phyloP scores from a whole-genome alignment of 1,284 basidiomycete genomes.

The Ceratobasidium sp. region DNA sequence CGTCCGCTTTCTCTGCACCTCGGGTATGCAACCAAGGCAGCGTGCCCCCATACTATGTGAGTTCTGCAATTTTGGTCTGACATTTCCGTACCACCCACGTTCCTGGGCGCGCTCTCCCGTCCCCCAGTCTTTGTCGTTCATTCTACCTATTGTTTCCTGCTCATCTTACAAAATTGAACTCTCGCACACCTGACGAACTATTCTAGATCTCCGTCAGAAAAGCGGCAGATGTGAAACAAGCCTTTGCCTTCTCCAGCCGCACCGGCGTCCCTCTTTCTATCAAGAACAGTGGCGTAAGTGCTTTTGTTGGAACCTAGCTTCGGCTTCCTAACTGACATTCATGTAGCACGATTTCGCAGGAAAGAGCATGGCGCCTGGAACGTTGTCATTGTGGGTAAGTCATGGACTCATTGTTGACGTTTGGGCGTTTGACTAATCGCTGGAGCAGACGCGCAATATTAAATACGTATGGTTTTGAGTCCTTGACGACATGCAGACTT shows the following conservation, averaged over 20 bases:
- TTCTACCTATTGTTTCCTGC: neutral
- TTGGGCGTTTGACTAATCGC: neutral
- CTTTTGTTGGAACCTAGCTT: neutral
- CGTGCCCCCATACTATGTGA: constrained; percentile 36
- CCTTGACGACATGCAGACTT: neutral
- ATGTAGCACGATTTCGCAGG: constrained; percentile 37
- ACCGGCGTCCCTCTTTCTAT: constrained; percentile 62
- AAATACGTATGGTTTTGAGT: constrained; percentile 42
- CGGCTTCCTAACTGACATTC: constrained; percentile 13
- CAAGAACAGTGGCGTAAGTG: constrained; percentile 62
- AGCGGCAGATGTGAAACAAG: constrained; percentile 60
- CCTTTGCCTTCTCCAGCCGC: constrained; percentile 60
- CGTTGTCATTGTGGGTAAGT: constrained; percentile 30
- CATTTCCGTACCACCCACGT: neutral
- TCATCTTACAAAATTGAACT: neutral
- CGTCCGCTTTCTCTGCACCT: constrained; percentile 14
- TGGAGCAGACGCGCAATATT: constrained; percentile 45
- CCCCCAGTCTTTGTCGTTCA: neutral
- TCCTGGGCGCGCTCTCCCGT: neutral
- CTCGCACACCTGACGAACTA: neutral
- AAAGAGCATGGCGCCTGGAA: constrained; percentile 36
- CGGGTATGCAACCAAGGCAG: constrained; percentile 37
- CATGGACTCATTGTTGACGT: neutral
- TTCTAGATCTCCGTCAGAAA: constrained; percentile 62
- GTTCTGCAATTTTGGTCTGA: neutral